These are phyloP conservation scores for Colletotrichum godetiae DNA, from an alignment of 2,329 filamentous ascomycete species.

Conservation along the genomic window DNA sequence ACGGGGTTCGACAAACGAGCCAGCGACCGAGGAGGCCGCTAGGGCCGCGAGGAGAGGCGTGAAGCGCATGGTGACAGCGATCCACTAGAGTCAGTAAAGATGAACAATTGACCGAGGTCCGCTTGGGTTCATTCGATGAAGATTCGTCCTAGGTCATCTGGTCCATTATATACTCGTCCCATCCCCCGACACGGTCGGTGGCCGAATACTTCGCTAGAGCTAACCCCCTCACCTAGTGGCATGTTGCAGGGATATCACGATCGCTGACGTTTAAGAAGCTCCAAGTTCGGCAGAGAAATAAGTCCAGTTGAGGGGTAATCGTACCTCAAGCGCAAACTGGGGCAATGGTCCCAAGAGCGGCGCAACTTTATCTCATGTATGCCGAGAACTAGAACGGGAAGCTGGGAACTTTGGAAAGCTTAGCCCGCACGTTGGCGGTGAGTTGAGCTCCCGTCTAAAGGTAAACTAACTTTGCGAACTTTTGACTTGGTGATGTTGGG, in stretches of 20 bases:
- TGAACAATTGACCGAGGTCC: background rate
- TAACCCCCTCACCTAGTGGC: background rate
- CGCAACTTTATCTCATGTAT: background rate
- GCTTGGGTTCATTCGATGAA: background rate
- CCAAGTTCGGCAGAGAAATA: background rate
- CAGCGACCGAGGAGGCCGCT: constrained; percentile 33
- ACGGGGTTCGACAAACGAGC: constrained; percentile 21
- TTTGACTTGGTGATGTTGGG: background rate
- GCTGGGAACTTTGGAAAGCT: background rate
- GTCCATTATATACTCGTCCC: background rate
- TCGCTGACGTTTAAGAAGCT: background rate
- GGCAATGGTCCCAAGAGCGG: background rate
- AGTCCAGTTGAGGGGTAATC: background rate
- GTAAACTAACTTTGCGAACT: background rate
- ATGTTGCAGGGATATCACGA: background rate
- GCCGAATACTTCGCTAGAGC: background rate
- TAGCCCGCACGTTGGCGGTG: background rate
- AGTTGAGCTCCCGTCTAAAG: background rate
- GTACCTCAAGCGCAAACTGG: too few relatives aligned
- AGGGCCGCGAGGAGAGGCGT: constrained; percentile 37
- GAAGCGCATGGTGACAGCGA: constrained; percentile 36
- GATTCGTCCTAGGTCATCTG: background rate
- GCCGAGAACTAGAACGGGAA: constrained; percentile 24
- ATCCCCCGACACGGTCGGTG: background rate
- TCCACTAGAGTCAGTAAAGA: background rate